Base-by-base conservation (phyloP, 495 filamentous ascomycete genomes). In the Parachaetomium inaequale region DNA sequence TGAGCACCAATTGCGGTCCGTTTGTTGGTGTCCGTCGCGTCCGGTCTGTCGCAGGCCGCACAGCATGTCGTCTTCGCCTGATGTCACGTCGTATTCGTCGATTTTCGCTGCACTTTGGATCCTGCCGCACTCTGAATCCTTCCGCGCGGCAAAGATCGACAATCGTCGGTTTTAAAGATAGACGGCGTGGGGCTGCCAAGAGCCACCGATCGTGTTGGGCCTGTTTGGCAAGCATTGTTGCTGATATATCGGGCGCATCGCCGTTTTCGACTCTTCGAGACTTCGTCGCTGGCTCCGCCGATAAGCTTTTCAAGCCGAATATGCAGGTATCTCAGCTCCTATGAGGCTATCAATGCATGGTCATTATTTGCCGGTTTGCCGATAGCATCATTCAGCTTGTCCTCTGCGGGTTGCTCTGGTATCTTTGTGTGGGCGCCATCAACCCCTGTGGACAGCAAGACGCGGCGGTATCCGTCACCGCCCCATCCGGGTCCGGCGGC, bases 71-170 rank as follows among this genome's bases (percentile, higher is more conserved):
- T 26, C 4, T 55, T 54, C 32, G n/a, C 8, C 51, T 38, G 50
- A 53, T 54, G 51, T 43, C 36, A 55, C 23, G 36, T 55, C 53
- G 53, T 55, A 55, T 55, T 26, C 34, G n/a, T 21, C 19, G 19
- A 26, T 38, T 21, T n/a, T n/a, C 19, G 51, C 51, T 15, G 15
- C 19, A n/a, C 21, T 28, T 11, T 19, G 31, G 29, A 15, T 40
- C 53, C 36, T 55, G 10, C 53, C 6, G 23, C 19, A n/a, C 21
- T 28, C 23, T 19, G 31, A 43, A 15, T 40, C 53, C 36, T 55
- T n/a, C 53, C 6, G 23, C 19, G n/a, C 15, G 53, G 53, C 25
- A 42, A 55, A n/a, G 53, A 55, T 55, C 53, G 34, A 42, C 53
- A 55, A 26, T 38, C 31, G 19, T 5, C 14, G 31, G 51, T 32